Percentiles rank a stretch among this genome's conserved stretches.
Evolutionary conservation across 495 filamentous ascomycete species (phyloP).

Genomic region (Xanthoparmelia taractica): DNA sequence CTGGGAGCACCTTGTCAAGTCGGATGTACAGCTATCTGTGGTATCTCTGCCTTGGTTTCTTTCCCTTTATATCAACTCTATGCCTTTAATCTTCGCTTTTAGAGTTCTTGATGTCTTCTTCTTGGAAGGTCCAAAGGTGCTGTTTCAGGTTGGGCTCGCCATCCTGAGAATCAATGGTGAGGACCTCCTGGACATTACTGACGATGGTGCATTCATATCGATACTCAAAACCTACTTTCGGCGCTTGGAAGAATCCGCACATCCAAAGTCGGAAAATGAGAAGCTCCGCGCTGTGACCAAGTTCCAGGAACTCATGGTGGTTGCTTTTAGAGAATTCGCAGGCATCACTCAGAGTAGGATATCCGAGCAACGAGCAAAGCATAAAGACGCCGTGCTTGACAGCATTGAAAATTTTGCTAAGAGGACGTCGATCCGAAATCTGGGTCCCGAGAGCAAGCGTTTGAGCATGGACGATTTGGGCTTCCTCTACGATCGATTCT

Average conservation of each 20-base stretch:
- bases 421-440: conserved; percentile 88
- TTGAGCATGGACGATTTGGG: conserved; percentile 78
- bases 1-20: conserved; percentile 93
- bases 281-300: conserved; percentile 87
- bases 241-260: conserved; percentile 86
- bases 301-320: conserved; percentile 97
- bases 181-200: conserved; percentile 87
- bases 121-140: conserved; percentile 90
- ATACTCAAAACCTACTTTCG: conserved; percentile 93
- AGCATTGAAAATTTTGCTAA: conserved; percentile 97
- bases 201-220: conserved; percentile 95
- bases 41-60: conserved; percentile 98
- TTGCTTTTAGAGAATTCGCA: conserved; percentile 95
- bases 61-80: conserved; percentile 97
- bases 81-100: conserved; percentile 96
- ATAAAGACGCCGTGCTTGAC: conserved; percentile 84
- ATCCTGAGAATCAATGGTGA: conserved; percentile 97
- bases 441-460: conserved; percentile 90
- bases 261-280: conserved; percentile 87
- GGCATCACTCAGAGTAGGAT: conserved; percentile 90
- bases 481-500: conserved; percentile 87
- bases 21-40: conserved; percentile 95
- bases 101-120: conserved; percentile 96
- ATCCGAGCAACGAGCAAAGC: conserved; percentile 76
- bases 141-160: conserved; percentile 92